Conservation (phyloP, 2,329 filamentous ascomycete genomes). For the Zopfia rhizophila region DNA sequence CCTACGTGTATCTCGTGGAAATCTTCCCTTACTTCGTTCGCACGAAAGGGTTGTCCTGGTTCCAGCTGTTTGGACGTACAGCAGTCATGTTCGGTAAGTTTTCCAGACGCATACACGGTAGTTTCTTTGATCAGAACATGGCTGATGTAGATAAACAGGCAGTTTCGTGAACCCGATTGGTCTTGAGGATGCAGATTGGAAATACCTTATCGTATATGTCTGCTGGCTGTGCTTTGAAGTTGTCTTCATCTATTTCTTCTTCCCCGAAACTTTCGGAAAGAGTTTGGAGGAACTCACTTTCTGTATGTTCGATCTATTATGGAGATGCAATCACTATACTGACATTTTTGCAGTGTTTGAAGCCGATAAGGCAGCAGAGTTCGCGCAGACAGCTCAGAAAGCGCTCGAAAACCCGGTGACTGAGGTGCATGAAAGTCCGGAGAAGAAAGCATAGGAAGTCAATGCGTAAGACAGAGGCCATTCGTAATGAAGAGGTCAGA, state of each 20-base stretch:
- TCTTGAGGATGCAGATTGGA: constrained; percentile 68
- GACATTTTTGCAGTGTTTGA: constrained; percentile 37
- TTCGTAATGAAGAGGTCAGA: too few species aligned
- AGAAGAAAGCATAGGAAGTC: constrained; percentile 43
- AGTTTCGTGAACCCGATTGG: constrained; percentile 72
- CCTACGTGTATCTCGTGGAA: constrained; percentile 65
- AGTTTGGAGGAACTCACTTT: constrained; percentile 48
- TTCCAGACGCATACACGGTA: not conserved
- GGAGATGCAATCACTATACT: not conserved
- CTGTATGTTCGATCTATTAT: constrained; percentile 19
- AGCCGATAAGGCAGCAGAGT: constrained; percentile 33
- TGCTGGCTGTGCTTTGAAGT: constrained; percentile 46
- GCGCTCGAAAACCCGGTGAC: constrained; percentile 30
- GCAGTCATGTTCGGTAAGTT: constrained; percentile 64
- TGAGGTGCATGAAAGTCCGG: constrained; percentile 35
- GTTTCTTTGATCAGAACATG: not conserved
- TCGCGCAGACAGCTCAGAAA: constrained; percentile 36
- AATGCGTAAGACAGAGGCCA: too few species aligned
- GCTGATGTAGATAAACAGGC: constrained; percentile 32
- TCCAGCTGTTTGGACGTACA: constrained; percentile 71
- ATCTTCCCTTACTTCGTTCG: constrained; percentile 62
- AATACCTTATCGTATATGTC: constrained; percentile 71
- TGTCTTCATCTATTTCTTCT: constrained; percentile 45
- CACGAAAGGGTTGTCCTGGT: constrained; percentile 62
- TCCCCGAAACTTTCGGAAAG: constrained; percentile 46